phyloP scores from a whole-genome alignment of 1,139 yeast genomes.

The Kodamaea alishanica region DNA sequence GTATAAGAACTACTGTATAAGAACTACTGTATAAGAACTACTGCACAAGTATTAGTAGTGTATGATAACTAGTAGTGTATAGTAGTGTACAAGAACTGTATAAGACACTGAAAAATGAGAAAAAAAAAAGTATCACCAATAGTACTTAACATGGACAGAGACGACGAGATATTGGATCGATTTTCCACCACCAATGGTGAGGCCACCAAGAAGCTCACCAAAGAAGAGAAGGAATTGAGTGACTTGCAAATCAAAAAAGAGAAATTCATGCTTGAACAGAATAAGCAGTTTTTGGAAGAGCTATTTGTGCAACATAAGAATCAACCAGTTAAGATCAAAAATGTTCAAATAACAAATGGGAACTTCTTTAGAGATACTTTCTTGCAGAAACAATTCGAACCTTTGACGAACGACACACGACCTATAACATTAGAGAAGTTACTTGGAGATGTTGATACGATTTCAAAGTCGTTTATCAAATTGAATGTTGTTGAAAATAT shows the following conservation, averaged over 20 bases:
- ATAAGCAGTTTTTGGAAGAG: slow-evolving; percentile 35
- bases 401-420: slow-evolving; percentile 32
- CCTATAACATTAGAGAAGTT: slow-evolving; percentile 35
- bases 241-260: slow-evolving; percentile 30
- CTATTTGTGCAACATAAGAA: slow-evolving; percentile 40
- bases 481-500: slow-evolving; percentile 47
- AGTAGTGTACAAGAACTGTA: too few relatives aligned
- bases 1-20: too few relatives aligned
- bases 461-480: slow-evolving; percentile 38
- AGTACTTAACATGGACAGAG: slow-evolving; percentile 11
- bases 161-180: slow-evolving; percentile 28
- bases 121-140: slow-evolving; percentile 16
- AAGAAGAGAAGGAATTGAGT: slow-evolving; percentile 30
- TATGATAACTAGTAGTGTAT: too few relatives aligned
- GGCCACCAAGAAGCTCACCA: slow-evolving; percentile 8
- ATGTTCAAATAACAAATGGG: slow-evolving; percentile 55
- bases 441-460: slow-evolving; percentile 38
- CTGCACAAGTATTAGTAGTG: too few relatives aligned
- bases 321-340: slow-evolving; percentile 42
- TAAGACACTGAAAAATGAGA: too few relatives aligned
- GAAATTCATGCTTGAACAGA: slow-evolving; percentile 36
- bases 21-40: too few relatives aligned
- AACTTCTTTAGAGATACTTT: slow-evolving; percentile 50
- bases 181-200: slow-evolving; percentile 16
- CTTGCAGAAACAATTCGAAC: slow-evolving; percentile 51